Percentiles rank a stretch among this genome's conserved stretches.
Conservation (phyloP, 129 eudicot species). For the Gnaphalium uliginosum region DNA sequence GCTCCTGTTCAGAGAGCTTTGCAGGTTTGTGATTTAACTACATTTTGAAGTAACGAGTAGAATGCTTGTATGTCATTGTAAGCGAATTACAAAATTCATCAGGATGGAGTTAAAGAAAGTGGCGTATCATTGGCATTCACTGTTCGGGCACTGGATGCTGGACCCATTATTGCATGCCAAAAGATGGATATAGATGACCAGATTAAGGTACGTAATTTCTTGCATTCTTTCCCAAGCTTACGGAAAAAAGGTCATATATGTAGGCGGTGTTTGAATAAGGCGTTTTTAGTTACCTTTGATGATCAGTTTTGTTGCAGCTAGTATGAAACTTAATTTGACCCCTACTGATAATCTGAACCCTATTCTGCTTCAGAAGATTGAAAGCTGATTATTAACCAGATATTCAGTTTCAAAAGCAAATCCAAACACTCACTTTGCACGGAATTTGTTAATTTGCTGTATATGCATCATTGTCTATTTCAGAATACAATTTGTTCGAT, state of each 20-base stretch:
- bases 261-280: background rate
- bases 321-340: no score
- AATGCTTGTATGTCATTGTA: background rate
- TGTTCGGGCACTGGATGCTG: slow-evolving; percentile 84
- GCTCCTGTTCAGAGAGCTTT: slow-evolving; percentile 99
- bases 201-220: slow-evolving; percentile 53
- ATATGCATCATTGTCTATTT: no score
- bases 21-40: slow-evolving; percentile 54
- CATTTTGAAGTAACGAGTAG: background rate
- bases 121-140: slow-evolving; percentile 95
- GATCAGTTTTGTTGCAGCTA: no score
- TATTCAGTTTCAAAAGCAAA: no score
- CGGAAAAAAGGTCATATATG: background rate
- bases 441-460: no score
- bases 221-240: background rate
- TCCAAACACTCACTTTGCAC: no score
- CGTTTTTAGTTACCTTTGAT: background rate
- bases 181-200: slow-evolving; percentile 69
- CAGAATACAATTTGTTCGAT: no score
- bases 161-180: slow-evolving; percentile 74
- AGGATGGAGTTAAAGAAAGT: slow-evolving; percentile 95
- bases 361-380: no score
- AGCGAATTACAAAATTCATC: slow-evolving; percentile 15
- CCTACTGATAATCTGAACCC: no score
- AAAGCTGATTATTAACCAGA: no score